Evolutionary conservation across 257 asterid species (phyloP).

Genomic region (Solanum chiquidenum): DNA sequence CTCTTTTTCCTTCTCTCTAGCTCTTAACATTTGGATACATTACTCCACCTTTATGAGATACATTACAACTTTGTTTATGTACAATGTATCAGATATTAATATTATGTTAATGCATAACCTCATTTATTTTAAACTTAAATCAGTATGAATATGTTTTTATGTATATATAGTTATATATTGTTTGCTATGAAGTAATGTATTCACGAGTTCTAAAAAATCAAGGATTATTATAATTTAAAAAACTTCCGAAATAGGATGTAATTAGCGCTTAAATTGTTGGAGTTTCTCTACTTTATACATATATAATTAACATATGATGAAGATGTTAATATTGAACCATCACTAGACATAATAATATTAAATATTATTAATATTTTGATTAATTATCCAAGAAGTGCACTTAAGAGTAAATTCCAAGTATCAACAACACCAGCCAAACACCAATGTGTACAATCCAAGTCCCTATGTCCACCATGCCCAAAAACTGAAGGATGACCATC

Average conservation of each 20-base stretch:
- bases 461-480: conserved; percentile 18
- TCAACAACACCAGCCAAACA: conserved; percentile 44
- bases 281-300: not conserved
- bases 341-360: not conserved
- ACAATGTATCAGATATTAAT: too few relatives aligned
- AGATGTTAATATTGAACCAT: not conserved
- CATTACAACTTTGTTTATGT: too few relatives aligned
- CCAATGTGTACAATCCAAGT: conserved; percentile 41
- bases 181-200: not conserved
- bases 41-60: not conserved
- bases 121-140: not conserved
- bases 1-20: too few relatives aligned
- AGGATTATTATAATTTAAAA: too few relatives aligned
- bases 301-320: not conserved
- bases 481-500: conserved; percentile 45
- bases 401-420: conserved; percentile 33
- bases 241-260: not conserved
- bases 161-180: too few relatives aligned
- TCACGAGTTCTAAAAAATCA: too few relatives aligned
- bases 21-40: too few relatives aligned
- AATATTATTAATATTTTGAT: not conserved
- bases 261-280: not conserved
- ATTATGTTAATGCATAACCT: too few relatives aligned
- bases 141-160: too few relatives aligned
- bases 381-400: not conserved